Evolutionary conservation across 2,329 filamentous ascomycete genomes (phyloP), one percentile per base, ranked within the genome.

Genomic region (Rosellinia necatrix): DNA sequence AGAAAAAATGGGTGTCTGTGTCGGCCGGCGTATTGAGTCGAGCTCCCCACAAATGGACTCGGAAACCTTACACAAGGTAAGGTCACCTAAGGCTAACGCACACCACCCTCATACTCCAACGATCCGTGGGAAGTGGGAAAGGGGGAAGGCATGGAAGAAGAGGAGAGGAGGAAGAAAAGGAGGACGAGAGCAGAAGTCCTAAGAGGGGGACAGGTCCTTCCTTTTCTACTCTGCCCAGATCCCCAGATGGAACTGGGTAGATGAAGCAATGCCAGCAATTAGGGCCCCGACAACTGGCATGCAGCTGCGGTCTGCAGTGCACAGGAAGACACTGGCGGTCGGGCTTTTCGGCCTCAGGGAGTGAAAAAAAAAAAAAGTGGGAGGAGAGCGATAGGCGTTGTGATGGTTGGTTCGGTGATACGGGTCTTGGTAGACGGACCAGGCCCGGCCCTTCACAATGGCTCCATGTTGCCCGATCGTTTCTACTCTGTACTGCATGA

Each of bases 301-400:
- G 58, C 58, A 61, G 41, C 58, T 61, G 52, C 56, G 50, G 55
- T 57, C 47, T 46, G 55, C 52, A 51, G 27, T n/a, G n/a, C n/a
- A n/a, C n/a, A n/a, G n/a, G n/a, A n/a, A n/a, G n/a, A n/a, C n/a
- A n/a, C n/a, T 54, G 55, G 55, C 53, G 43, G 53, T 59, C 58
- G 55, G 49, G 42, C 37, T 55, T 52, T 59, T 49, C 49, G 52
- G 49, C 56, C 56, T 52, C 51, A 41, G 24, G 30, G 34, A 43
- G 35, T 21, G 19, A 29, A 47, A 43, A 25, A 49, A 29, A 12
- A 46, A 40, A 58, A 55, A 59, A 56, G 53, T 53, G 57, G 57
- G 53, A 56, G 57, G 30, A 21, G 13, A 17, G 19, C 27, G 25
- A 25, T 30, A 13, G 15, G 24, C 46, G 38, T 30, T 19, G n/a